Base-by-base conservation (phyloP, 331 rosid species). In the Ulmus americana region DNA sequence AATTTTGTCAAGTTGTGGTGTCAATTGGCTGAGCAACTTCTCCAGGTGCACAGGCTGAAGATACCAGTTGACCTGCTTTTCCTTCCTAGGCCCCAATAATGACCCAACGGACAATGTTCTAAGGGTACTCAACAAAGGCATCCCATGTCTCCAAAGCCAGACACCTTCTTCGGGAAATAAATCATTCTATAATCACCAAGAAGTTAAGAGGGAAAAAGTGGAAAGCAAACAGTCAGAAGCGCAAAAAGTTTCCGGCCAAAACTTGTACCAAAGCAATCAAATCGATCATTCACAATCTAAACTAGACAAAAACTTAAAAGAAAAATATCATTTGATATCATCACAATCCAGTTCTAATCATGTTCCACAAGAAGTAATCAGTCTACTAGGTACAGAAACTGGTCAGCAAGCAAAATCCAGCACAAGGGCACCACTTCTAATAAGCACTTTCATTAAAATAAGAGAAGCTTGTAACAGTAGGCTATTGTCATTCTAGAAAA, bases 81-180 rank as follows among this genome's bases (percentile, higher is more conserved):
- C 99, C 74, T 80, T 87, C 71, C 56, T 87, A 60, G 95, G 87
- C 61, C 99, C 99, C 70, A 94, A 62, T 40, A 94, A 61, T 13
- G 95, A 87, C 69, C 95, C 89, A 75, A 94, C 82, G 20, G 95
- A 83, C 82, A 94, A 75, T 73, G 84, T 78, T 83, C 96, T 87
- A 64, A 90, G 82, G 60, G 89, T 77, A 71, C 97, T 87, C 68
- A 87, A 74, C 90, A 90, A 75, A 65, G 99, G 99, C 95, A 85
- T 82, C 58, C 97, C 87, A 61, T 80, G 79, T 68, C 81, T 94
- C 99, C 99, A 94, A 59, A 76, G 85, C 97, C 95, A 85, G 72
- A 84, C 80, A 69, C 90, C 95, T 84, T 90, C 97, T 72, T 81
- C 95, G 1, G 99, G 97, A 73, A 89, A 78, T 72, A 94, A 81